Base-by-base conservation (phyloP, 352 stramenopile genomes). In the Globisporangium mamillatum region DNA sequence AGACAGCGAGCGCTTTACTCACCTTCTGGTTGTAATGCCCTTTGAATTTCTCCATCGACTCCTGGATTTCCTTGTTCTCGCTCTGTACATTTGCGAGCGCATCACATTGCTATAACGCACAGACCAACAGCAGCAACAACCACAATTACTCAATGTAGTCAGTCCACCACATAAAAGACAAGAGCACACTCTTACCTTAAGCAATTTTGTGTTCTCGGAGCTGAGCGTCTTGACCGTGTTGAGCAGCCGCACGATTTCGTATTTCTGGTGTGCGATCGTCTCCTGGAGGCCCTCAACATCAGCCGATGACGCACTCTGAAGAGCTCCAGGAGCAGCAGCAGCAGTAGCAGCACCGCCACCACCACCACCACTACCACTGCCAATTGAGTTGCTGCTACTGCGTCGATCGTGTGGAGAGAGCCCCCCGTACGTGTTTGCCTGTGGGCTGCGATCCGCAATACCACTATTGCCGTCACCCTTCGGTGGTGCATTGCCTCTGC, bases 1-100 rank as follows among this genome's bases (percentile, higher is more conserved):
- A 52, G 20, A 18, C 27, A n/a, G 69, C 44, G 41, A 48, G 41
- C 16, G 2, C 18, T 24, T 22, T 38, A 27, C 25, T n/a, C 25
- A 92, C 88, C 83, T 94, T 96, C 70, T 94, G 88, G 54, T 92
- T 92, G 76, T 95, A 95, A 29, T 92, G 79, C 36, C 80, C 82
- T 71, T 95, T 95, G 71, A 95, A 95, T 12, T 80, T 76, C 24
- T 94, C 86, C 86, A 96, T 94, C 12, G 85, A 82, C 44, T 94
- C 81, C 32, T 89, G 81, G 46, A 94, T 86, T 24, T 90, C 81
- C 36, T 79, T 77, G 69, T 94, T 94, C 61, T 96, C 86, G 34
- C 73, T 73, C 70, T 92, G 82, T 32, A 93, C 73, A 38, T 87
- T 91, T 27, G 83, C 82, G 32, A 93, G 58, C 52, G 79, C 75